Evolutionary conservation across 2,329 filamentous ascomycete genomes (phyloP), one percentile per base, ranked within the genome.

Genomic region (Botryotinia convoluta): DNA sequence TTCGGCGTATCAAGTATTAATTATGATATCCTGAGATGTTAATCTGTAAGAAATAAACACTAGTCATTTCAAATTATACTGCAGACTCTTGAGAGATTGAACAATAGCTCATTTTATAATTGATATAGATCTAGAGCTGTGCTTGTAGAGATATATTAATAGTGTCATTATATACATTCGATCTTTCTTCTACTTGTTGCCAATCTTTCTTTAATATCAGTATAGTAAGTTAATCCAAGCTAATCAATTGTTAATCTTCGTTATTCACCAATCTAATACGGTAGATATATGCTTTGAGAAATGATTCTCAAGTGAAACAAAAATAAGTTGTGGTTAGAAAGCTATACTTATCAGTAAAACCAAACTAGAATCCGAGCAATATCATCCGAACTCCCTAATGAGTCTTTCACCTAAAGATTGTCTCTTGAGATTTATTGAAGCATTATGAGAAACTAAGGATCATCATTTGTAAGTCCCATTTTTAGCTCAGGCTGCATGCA

Each of bases 361-460:
- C 7, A 29, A 29, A 54, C 14, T 18, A 9, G 3, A 4, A 18
- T 8, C 14, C 3, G 3, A 54, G 12, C n/a, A 29, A 54, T 54
- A 54, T 54, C 48, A 51, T 51, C 48, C 5, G 48, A 54, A 54
- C 12, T 54, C 5, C 5, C 48, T n/a, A 7, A 7, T 7, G 48
- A n/a, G 10, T n/a, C 48, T n/a, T n/a, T 16, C 12, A 54, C 5
- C 12, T n/a, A 16, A 16, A n/a, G 26, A n/a, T 54, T 16, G 4
- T 54, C 12, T n/a, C 0, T n/a, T n/a, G 4, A 54, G 12, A n/a
- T 54, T 54, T 2, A 16, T n/a, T n/a, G 12, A 5, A 16, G 48
- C 26, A 16, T 54, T n/a, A 0, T 4, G 0, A 12, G 5, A n/a
- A n/a, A 0, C 7, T 3, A n/a, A 51, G n/a, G 48, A 16, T 3